Percentiles rank a stretch among this genome's conserved stretches.
phyloP scores from a whole-genome alignment of 225 moss, liverwort and hornwort genomes.

The Pseudisothecium myosuroides region DNA sequence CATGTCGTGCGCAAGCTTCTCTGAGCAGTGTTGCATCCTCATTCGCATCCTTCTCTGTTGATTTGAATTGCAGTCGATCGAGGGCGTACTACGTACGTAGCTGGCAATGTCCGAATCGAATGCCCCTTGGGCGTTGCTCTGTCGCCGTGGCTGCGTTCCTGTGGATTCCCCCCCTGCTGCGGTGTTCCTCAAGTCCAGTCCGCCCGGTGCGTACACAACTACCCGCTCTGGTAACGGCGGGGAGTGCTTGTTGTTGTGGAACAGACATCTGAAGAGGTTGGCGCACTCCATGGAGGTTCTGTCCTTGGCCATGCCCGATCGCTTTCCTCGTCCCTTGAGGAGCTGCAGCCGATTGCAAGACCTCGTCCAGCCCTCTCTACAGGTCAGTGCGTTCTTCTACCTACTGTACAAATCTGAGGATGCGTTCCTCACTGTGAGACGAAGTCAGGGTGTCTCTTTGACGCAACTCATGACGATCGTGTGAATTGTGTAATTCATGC shows the following conservation, averaged over 20 bases:
- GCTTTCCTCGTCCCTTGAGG: conserved; percentile 4
- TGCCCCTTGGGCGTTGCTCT: conserved; percentile 9
- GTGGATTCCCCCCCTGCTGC: conserved; percentile 27
- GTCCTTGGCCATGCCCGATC: conserved; percentile 30
- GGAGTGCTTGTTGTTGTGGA: conserved; percentile 46
- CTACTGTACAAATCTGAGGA: not conserved
- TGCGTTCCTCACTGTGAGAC: not conserved
- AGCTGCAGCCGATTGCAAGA: not conserved
- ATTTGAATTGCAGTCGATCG: not conserved
- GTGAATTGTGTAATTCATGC: not conserved
- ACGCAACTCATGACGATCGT: not conserved
- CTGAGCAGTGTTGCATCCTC: not conserved
- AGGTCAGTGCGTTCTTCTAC: not conserved
- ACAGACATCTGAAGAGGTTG: conserved; percentile 50
- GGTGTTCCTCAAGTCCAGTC: conserved; percentile 32
- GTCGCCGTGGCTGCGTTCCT: not conserved
- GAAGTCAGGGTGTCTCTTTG: not conserved
- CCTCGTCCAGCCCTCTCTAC: not conserved
- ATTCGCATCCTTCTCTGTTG: too few species aligned
- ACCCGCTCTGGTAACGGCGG: conserved; percentile 52
- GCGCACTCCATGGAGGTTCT: conserved; percentile 30
- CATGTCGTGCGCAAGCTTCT: not conserved
- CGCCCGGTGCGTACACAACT: conserved; percentile 65
- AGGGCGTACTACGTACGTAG: not conserved
- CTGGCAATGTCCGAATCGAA: not conserved